These are phyloP conservation scores for Pseudogymnoascus sp. DNA, from an alignment of 2,329 filamentous ascomycete genomes.

Conservation along the genomic window DNA sequence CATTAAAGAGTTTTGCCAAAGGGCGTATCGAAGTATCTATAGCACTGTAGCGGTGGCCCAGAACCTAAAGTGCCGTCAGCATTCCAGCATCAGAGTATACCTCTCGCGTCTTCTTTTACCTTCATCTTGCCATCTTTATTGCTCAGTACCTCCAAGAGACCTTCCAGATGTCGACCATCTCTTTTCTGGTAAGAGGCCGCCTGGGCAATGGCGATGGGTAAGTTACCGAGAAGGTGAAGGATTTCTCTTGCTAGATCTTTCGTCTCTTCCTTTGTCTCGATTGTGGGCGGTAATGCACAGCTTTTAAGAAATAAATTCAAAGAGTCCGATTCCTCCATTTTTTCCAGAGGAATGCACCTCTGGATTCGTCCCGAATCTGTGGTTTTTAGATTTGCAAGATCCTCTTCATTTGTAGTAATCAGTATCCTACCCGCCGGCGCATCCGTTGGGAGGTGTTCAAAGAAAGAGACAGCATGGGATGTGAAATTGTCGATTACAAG, in stretches of 20 bases:
- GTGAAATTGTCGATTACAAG: neutral
- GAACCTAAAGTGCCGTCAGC: neutral
- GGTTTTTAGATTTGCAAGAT: neutral
- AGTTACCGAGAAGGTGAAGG: slow-evolving; percentile 23
- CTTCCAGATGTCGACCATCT: neutral
- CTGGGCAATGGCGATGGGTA: slow-evolving; percentile 29
- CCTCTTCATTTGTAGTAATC: neutral
- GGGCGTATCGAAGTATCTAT: neutral
- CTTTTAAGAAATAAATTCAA: neutral
- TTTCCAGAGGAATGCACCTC: neutral
- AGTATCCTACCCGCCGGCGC: neutral
- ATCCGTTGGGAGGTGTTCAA: neutral
- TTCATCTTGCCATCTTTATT: neutral
- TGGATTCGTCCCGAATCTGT: neutral
- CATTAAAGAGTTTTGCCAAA: neutral
- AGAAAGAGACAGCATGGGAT: neutral
- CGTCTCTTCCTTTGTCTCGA: slow-evolving; percentile 13
- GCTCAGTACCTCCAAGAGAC: neutral
- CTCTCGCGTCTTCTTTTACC: neutral
- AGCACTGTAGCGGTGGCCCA: neutral
- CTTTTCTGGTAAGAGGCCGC: neutral
- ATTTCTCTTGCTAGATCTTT: slow-evolving; percentile 21
- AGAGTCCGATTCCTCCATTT: neutral
- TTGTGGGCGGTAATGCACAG: neutral
- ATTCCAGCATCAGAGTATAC: neutral